phyloP scores from a whole-genome alignment of 2,329 filamentous ascomycete genomes.

The Fusarium proliferatum region DNA sequence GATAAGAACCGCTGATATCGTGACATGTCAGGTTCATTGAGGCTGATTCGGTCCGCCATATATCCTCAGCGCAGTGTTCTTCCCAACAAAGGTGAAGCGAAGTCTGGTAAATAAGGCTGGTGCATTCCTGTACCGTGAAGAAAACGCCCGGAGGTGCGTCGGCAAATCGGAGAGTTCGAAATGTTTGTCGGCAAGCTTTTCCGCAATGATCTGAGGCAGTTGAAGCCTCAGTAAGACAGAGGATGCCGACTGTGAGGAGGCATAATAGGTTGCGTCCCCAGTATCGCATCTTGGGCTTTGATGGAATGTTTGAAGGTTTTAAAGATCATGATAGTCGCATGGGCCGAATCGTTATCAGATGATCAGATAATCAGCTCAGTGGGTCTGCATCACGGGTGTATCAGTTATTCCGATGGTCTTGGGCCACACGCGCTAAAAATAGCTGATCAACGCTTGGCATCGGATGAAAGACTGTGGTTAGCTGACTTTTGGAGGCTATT shows the following conservation, averaged over 20 bases:
- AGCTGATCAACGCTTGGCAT: too few relatives aligned
- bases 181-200: constrained; percentile 20
- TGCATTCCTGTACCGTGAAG: constrained; percentile 9
- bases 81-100: constrained; percentile 18
- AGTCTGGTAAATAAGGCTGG: not conserved
- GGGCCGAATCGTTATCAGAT: constrained; percentile 6
- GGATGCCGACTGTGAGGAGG: rapidly evolving
- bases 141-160: constrained; percentile 7
- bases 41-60: not conserved
- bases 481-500: too few relatives aligned
- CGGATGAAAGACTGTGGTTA: too few relatives aligned
- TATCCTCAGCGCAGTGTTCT: not conserved
- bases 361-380: constrained; percentile 19
- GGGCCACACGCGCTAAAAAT: too few relatives aligned
- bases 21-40: constrained; percentile 7
- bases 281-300: not conserved
- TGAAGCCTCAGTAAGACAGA: rapidly evolving
- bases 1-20: not conserved
- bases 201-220: not conserved
- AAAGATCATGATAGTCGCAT: not conserved
- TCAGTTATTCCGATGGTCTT: not conserved
- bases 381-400: constrained; percentile 15
- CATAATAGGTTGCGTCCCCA: rapidly evolving
- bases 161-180: constrained; percentile 12
- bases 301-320: not conserved